These are phyloP conservation scores for Pilatotrama ljubarskyi DNA, from an alignment of 768 basidiomycete genomes.

Conservation along the genomic window DNA sequence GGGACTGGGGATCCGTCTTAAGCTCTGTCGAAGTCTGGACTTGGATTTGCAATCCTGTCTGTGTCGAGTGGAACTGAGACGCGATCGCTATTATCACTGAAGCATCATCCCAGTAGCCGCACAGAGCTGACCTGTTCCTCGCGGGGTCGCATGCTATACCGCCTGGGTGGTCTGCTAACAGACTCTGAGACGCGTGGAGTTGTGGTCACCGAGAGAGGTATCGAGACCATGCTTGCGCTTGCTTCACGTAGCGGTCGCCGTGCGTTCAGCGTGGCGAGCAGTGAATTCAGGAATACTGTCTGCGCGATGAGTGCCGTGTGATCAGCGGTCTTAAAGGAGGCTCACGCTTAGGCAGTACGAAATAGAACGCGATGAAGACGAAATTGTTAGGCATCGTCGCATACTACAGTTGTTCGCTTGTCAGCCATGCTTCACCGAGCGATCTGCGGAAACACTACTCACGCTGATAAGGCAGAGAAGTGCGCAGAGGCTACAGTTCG, in stretches of 20 bases:
- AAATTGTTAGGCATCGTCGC: conserved; percentile 26
- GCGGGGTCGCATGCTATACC: background rate
- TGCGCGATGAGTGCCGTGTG: background rate
- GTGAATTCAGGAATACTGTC: conserved; percentile 19
- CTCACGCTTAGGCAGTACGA: conserved; percentile 27
- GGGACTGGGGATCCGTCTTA: conserved; percentile 10
- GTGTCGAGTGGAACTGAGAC: background rate
- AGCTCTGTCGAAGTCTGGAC: conserved; percentile 13
- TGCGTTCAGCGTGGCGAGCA: conserved; percentile 24
- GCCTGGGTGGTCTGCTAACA: background rate
- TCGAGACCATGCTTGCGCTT: conserved; percentile 10
- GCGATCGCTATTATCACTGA: too few relatives aligned
- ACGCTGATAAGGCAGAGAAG: conserved; percentile 23
- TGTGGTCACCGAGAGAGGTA: conserved; percentile 11
- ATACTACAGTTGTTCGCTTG: conserved; percentile 18
- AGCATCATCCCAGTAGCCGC: background rate
- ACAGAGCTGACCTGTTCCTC: conserved; percentile 2
- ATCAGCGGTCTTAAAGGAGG: background rate
- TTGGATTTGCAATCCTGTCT: conserved; percentile 13
- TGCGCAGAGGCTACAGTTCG: conserved; percentile 22
- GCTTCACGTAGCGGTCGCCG: conserved; percentile 11
- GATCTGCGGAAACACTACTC: background rate
- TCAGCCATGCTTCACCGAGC: background rate
- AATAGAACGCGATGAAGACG: conserved; percentile 29
- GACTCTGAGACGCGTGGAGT: background rate